A percentile compares a stretch with the other conserved stretches of the same genome.
phyloP scores from a whole-genome alignment of 129 eudicot species.

The Mikania micrantha region DNA sequence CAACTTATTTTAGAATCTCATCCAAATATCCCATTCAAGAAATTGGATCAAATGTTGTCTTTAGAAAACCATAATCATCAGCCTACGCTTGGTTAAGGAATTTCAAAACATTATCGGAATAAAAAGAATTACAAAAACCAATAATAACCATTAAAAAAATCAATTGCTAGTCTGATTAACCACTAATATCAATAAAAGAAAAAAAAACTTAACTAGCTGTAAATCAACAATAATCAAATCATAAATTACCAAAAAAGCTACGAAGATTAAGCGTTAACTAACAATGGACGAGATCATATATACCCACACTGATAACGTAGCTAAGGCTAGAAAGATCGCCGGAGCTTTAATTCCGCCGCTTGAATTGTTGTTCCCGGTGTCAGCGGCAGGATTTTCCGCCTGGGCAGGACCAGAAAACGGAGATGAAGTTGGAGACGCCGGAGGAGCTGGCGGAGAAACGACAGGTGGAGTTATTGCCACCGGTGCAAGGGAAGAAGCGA shows the following conservation, averaged over 20 bases:
- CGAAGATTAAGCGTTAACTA: constrained; percentile 4
- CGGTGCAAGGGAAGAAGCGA: constrained; percentile 29
- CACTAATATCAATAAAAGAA: constrained; percentile 15
- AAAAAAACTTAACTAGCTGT: neutral
- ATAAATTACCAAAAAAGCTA: constrained; percentile 1
- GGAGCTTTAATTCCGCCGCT: constrained; percentile 3
- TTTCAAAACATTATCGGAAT: neutral
- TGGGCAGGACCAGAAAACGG: constrained; percentile 11
- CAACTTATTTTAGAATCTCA: too few species aligned
- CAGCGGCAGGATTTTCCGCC: constrained; percentile 28
- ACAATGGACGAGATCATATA: constrained; percentile 16
- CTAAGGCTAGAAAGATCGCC: constrained; percentile 10
- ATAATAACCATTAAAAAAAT: neutral
- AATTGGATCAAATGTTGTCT: too few species aligned
- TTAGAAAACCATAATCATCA: too few species aligned
- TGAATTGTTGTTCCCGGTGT: neutral
- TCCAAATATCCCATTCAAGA: too few species aligned
- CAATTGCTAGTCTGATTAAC: constrained; percentile 5
- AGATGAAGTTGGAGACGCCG: neutral
- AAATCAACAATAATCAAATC: constrained; percentile 15
- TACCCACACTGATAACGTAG: constrained; percentile 29
- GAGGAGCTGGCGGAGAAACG: constrained; percentile 7
- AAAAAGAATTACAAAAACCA: neutral
- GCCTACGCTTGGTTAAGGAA: too few species aligned
- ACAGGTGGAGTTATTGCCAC: constrained; percentile 27